Evolutionary conservation across 192 early-diverging fungal species (phyloP).

Genomic region (Cladochytrium replicatum): DNA sequence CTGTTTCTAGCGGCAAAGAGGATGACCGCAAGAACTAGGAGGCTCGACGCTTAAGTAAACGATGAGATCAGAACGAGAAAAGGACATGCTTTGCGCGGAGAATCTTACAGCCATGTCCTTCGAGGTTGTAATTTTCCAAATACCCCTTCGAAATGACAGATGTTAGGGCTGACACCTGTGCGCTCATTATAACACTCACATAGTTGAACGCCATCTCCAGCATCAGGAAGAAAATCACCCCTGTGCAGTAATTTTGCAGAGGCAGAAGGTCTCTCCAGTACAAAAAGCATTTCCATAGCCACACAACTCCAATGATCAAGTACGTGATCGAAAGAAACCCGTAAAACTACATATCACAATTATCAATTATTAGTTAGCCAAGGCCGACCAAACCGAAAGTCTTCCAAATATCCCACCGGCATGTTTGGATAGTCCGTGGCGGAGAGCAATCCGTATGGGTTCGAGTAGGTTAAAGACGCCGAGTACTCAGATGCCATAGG

Average conservation of each 20-base stretch:
- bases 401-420: constrained; percentile 30
- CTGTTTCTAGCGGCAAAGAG: constrained; percentile 85
- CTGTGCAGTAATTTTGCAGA: constrained; percentile 84
- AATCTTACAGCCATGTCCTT: constrained; percentile 18
- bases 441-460: constrained; percentile 75
- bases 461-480: constrained; percentile 55
- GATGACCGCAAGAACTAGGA: constrained; percentile 65
- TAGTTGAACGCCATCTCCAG: constrained; percentile 91
- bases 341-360: no score
- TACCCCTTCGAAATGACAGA: constrained; percentile 24
- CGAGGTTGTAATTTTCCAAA: constrained; percentile 33
- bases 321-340: constrained; percentile 66
- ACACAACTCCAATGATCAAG: constrained; percentile 57
- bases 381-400: not conserved
- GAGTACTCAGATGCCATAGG: constrained; percentile 34
- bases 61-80: not conserved
- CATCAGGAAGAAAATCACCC: constrained; percentile 74
- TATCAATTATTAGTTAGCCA: not conserved
- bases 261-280: constrained; percentile 85
- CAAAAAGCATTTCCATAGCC: constrained; percentile 67
- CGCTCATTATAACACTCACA: constrained; percentile 33
- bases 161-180: not conserved
- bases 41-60: constrained; percentile 34
- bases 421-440: constrained; percentile 85
- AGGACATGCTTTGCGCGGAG: not conserved